Conservation (phyloP, 228 moss, liverwort and hornwort genomes). For the Sphagnum fallax region DNA sequence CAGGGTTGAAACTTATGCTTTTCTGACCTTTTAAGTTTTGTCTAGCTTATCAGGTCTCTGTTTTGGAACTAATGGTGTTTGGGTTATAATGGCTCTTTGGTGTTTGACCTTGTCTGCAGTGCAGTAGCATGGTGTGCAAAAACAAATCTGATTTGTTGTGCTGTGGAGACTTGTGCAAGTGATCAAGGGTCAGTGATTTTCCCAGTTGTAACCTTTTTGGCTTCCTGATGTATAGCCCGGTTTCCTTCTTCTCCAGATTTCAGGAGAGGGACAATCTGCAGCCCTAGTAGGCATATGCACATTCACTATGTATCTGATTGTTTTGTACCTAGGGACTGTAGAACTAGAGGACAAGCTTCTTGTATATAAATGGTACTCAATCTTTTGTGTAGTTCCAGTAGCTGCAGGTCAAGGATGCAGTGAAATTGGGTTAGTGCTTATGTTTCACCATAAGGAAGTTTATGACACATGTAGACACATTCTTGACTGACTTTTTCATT, state of each 20-base stretch:
- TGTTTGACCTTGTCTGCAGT: conserved; percentile 27
- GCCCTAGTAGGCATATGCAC: background rate
- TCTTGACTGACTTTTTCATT: background rate
- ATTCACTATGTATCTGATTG: background rate
- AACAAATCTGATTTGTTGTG: conserved; percentile 79
- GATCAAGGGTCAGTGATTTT: conserved; percentile 62
- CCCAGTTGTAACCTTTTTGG: background rate
- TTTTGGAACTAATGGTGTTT: too few relatives aligned
- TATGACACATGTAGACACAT: background rate
- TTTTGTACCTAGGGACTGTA: background rate
- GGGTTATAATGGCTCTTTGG: too few relatives aligned
- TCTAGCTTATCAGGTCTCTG: background rate
- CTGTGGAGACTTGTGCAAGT: conserved; percentile 88
- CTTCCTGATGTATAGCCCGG: background rate
- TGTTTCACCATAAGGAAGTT: background rate
- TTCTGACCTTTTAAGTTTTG: background rate
- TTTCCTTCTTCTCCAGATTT: background rate
- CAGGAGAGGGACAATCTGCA: background rate
- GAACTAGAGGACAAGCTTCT: background rate
- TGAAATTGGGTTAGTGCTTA: too few relatives aligned
- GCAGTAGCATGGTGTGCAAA: conserved; percentile 83
- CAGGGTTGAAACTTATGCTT: too few relatives aligned
- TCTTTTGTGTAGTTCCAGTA: too few relatives aligned
- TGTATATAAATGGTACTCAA: background rate
- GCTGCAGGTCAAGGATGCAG: too few relatives aligned